Evolutionary conservation across 106 monocot species (phyloP).

Genomic region (Hemerocallis citrina): DNA sequence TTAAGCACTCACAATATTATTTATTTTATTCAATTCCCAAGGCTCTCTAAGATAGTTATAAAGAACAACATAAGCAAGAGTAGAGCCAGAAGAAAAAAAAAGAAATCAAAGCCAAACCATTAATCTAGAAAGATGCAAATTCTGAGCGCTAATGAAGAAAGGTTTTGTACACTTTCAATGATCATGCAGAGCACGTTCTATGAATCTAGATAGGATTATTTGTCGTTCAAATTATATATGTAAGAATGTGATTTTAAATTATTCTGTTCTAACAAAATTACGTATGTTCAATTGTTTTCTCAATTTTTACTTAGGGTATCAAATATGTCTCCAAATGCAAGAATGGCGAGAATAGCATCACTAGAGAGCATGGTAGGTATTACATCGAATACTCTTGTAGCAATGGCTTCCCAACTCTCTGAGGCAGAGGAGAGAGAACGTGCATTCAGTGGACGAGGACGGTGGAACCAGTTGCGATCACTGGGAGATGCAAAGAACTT

Average conservation of each 20-base stretch:
- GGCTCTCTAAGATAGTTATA: too few relatives aligned
- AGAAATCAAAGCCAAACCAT: too few relatives aligned
- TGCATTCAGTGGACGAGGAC: conserved; percentile 60
- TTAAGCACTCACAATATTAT: too few relatives aligned
- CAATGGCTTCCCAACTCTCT: conserved; percentile 94
- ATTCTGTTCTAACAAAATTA: background rate
- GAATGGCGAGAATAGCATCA: conserved; percentile 62
- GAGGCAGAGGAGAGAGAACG: conserved; percentile 94
- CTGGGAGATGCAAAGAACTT: conserved; percentile 80
- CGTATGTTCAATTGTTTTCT: background rate
- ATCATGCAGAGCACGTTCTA: too few relatives aligned
- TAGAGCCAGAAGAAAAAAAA: too few relatives aligned
- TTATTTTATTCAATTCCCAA: too few relatives aligned
- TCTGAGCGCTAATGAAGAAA: too few relatives aligned
- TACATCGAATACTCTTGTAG: conserved; percentile 81
- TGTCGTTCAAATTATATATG: background rate
- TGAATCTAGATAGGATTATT: background rate
- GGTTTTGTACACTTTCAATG: too few relatives aligned
- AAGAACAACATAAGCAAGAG: too few relatives aligned
- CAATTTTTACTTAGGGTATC: conserved; percentile 31
- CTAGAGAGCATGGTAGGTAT: conserved; percentile 92
- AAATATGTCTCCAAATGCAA: conserved; percentile 64
- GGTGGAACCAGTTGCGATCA: conserved; percentile 87
- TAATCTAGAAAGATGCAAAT: too few relatives aligned
- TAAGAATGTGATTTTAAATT: background rate